Base-by-base conservation (phyloP, 192 early-diverging fungal species). In the Coemansia reversa region DNA sequence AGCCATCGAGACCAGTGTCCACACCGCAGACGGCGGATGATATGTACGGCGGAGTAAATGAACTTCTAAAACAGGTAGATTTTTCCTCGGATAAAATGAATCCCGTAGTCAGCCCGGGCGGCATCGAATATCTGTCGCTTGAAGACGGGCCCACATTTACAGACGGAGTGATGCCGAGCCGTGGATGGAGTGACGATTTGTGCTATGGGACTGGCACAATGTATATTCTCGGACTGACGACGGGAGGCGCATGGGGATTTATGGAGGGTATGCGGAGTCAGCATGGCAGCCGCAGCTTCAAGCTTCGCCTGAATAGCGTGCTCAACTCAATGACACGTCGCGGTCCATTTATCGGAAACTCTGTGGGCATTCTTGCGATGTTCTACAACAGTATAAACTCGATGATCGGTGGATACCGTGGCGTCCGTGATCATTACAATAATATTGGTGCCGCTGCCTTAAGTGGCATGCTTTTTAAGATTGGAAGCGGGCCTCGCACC, bases 331-430 rank as follows among this genome's bases (percentile, higher is more conserved):
- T 90, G 74, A 93, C 91, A 9, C 86, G 91, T 49, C 88, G 91
- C 56, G 91, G 91, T n/a, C 91, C 91, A 20, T 91, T 89, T 62
- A 69, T 93, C 53, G 91, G 86, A 69, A 93, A 93, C 84, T 90
- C 91, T 27, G 75, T 87, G 30, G 91, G 90, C 69, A 83, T 93
- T 20, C 70, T 93, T 61, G 90, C 87, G n/a, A 86, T 93, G 88
- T 79, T 90, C 60, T 93, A 93, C 81, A 93, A 91, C 69, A 85
- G 83, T 59, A 83, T 87, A 56, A 91, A 88, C 76, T 85, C 86
- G 29, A 72, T 75, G 57, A 88, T 93, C 60, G 85, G 85, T 63
- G 70, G 62, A 51, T 76, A 81, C 42, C 84, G 88, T 57, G 89
- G 88, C 35, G 67, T 63, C 19, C 86, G 87, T 28, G 88, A 91